These are phyloP conservation scores for Salvia miltiorrhiza DNA, from an alignment of 257 asterid species.

Conservation along the genomic window DNA sequence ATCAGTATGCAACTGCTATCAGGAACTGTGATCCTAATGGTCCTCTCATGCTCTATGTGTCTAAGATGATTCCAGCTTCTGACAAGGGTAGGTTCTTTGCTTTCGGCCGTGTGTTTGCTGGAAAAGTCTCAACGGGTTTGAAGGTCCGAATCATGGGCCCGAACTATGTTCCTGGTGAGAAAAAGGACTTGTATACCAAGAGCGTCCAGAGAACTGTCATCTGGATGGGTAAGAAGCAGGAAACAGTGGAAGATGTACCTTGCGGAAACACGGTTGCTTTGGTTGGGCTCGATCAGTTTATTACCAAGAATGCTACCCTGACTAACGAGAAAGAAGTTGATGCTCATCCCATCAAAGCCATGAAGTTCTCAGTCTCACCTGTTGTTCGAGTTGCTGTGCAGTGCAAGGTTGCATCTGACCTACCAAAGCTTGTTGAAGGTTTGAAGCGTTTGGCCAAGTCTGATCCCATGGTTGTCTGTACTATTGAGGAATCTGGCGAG, in stretches of 20 bases:
- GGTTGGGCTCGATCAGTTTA: conserved; percentile 55
- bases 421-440: conserved; percentile 51
- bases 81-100: conserved; percentile 53
- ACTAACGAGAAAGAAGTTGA: conserved; percentile 47
- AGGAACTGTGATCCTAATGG: conserved; percentile 53
- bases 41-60: conserved; percentile 44
- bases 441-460: conserved; percentile 45
- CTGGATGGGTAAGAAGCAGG: conserved; percentile 58
- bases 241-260: conserved; percentile 59
- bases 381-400: conserved; percentile 48
- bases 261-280: conserved; percentile 56
- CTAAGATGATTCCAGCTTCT: conserved; percentile 51
- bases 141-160: conserved; percentile 57
- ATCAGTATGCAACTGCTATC: conserved; percentile 37
- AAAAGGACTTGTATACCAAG: conserved; percentile 41
- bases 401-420: conserved; percentile 53
- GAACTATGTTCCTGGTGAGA: conserved; percentile 47
- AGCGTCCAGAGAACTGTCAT: conserved; percentile 50
- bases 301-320: conserved; percentile 45
- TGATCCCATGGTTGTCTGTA: conserved; percentile 47
- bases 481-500: conserved; percentile 51
- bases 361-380: conserved; percentile 48
- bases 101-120: conserved; percentile 45
- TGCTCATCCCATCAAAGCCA: conserved; percentile 47
- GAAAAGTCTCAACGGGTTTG: conserved; percentile 49